These are phyloP conservation scores for Aegilops bicornis DNA, from an alignment of 176 grass and related monocot species.

Conservation along the genomic window DNA sequence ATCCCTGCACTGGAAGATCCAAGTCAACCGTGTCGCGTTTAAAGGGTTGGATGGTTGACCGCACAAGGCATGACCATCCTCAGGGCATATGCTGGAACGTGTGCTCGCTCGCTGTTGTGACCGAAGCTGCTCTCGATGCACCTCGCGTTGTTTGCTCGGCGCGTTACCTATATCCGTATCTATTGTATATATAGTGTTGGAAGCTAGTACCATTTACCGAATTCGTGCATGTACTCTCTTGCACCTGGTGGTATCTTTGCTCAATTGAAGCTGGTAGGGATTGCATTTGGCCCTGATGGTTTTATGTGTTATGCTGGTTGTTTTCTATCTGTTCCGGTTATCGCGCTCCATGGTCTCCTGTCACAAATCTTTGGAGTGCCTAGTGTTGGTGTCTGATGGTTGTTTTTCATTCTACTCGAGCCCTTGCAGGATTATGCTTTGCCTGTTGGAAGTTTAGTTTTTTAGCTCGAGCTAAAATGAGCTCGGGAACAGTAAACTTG, in stretches of 20 bases:
- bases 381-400: background rate
- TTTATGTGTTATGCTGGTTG: background rate
- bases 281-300: background rate
- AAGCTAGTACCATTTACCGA: background rate
- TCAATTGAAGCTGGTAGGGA: background rate
- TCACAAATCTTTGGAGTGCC: background rate
- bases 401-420: background rate
- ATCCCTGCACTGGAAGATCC: background rate
- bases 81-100: background rate
- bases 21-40: background rate
- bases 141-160: background rate
- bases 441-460: background rate
- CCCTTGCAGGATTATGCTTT: background rate
- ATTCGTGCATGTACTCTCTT: conserved; percentile 13
- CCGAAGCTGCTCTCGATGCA: background rate
- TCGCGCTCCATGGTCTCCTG: background rate
- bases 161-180: background rate
- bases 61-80: background rate
- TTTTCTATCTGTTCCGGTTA: background rate
- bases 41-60: background rate
- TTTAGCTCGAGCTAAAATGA: too few relatives aligned
- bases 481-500: too few relatives aligned
- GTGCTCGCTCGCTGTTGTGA: background rate
- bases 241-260: conserved; percentile 2
- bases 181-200: conserved; percentile 25